A percentile compares a stretch with the other conserved stretches of the same genome.
Evolutionary conservation across 1,284 basidiomycete species (phyloP).

Genomic region (Takashimella tepidaria): DNA sequence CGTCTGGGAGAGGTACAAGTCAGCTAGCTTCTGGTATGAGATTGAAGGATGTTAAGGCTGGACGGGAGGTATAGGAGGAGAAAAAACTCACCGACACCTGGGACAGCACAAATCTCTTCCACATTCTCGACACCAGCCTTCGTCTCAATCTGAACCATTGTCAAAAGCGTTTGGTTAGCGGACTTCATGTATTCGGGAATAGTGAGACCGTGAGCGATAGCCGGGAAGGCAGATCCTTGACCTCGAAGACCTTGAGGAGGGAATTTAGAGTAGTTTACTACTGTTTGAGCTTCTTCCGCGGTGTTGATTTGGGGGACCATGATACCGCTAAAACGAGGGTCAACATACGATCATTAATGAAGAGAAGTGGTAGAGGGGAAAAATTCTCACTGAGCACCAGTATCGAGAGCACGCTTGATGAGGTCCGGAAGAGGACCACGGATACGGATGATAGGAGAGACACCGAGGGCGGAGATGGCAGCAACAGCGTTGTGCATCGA

Average conservation of each 20-base stretch:
- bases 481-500: constrained; percentile 35
- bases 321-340: constrained; percentile 24
- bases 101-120: constrained; percentile 32
- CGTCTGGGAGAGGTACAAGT: constrained; percentile 17
- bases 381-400: constrained; percentile 36
- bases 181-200: constrained; percentile 29
- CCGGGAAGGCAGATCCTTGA: constrained; percentile 35
- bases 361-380: no score
- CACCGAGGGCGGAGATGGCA: constrained; percentile 26
- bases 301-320: constrained; percentile 38
- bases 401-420: constrained; percentile 39
- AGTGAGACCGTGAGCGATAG: constrained; percentile 27
- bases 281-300: constrained; percentile 23
- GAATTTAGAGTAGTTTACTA: constrained; percentile 33
- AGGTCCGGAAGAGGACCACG: constrained; percentile 22
- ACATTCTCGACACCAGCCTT: constrained; percentile 31
- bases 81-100: constrained; percentile 28
- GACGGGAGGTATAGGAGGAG: neutral
- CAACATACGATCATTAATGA: no score
- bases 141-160: constrained; percentile 36
- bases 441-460: constrained; percentile 31
- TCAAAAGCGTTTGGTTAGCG: constrained; percentile 31
- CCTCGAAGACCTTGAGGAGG: constrained; percentile 35
- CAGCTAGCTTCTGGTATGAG: no score
- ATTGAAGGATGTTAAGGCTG: no score